These are phyloP conservation scores for Candida lessepsii DNA, from an alignment of 805 yeast genomes.

Conservation along the genomic window DNA sequence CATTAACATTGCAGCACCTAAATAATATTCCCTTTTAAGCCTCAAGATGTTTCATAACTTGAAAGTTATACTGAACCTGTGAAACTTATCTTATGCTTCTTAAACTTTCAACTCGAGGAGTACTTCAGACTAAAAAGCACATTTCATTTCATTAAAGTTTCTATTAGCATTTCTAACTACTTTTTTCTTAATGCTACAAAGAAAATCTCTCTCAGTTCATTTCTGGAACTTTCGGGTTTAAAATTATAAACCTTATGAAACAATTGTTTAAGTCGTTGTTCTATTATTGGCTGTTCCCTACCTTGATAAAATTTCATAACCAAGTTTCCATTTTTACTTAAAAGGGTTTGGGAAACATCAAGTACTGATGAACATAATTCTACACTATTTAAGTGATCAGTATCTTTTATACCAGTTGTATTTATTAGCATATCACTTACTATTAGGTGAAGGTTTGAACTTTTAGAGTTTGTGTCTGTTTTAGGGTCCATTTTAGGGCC, in stretches of 20 bases:
- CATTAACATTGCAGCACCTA: no score
- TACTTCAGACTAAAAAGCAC: no score
- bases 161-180: slow-evolving; percentile 9
- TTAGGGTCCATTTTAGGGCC: slow-evolving; percentile 2
- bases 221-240: slow-evolving; percentile 81
- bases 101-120: no score
- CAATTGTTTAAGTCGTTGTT: slow-evolving; percentile 51
- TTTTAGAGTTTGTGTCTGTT: no score
- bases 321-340: slow-evolving; percentile 68
- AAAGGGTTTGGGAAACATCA: slow-evolving; percentile 66
- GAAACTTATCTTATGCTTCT: no score
- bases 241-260: slow-evolving; percentile 64
- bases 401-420: slow-evolving; percentile 76
- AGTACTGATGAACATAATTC: slow-evolving; percentile 91
- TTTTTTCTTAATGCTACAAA: slow-evolving; percentile 65
- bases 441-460: slow-evolving; percentile 44
- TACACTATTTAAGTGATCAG: slow-evolving; percentile 84
- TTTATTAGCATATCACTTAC: slow-evolving; percentile 91
- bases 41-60: no score
- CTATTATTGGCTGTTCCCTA: slow-evolving; percentile 66
- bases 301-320: slow-evolving; percentile 89
- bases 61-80: no score
- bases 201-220: slow-evolving; percentile 80
- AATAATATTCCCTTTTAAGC: no score
- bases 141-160: no score